phyloP scores from a whole-genome alignment of 2,329 filamentous ascomycete species.

The Knufia fluminis region DNA sequence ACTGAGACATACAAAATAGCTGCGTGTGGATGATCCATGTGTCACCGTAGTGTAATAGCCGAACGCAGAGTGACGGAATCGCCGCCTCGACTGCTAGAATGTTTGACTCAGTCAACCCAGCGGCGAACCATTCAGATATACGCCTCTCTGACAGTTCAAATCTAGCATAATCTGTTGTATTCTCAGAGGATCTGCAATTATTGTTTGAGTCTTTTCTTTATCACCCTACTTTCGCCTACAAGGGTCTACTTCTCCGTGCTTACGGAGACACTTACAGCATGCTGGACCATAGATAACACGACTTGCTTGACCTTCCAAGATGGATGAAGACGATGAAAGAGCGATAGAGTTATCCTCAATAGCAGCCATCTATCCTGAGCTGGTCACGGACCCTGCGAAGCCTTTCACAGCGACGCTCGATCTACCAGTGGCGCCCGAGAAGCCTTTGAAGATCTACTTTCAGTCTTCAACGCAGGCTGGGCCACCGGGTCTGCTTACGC shows the following conservation, averaged over 20 bases:
- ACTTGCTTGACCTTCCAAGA: conserved; percentile 16
- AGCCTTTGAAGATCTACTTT: conserved; percentile 42
- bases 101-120: not conserved
- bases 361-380: conserved; percentile 54
- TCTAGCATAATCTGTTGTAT: not conserved
- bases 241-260: not conserved
- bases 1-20: too few relatives aligned
- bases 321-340: conserved; percentile 46
- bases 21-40: too few relatives aligned
- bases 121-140: not conserved
- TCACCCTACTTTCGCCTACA: not conserved
- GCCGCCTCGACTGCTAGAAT: not conserved
- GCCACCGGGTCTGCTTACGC: conserved; percentile 30
- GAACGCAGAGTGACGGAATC: not conserved
- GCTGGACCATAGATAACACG: conserved; percentile 9
- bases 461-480: conserved; percentile 27
- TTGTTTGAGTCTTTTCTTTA: not conserved
- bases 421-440: conserved; percentile 45
- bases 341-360: conserved; percentile 51
- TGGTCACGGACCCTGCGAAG: conserved; percentile 38
- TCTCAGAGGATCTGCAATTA: not conserved
- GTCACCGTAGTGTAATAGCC: not conserved
- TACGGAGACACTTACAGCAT: conserved; percentile 3
- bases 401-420: conserved; percentile 46
- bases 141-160: not conserved